Conservation (phyloP, 2,329 filamentous ascomycete species). For the Nemania serpens region DNA sequence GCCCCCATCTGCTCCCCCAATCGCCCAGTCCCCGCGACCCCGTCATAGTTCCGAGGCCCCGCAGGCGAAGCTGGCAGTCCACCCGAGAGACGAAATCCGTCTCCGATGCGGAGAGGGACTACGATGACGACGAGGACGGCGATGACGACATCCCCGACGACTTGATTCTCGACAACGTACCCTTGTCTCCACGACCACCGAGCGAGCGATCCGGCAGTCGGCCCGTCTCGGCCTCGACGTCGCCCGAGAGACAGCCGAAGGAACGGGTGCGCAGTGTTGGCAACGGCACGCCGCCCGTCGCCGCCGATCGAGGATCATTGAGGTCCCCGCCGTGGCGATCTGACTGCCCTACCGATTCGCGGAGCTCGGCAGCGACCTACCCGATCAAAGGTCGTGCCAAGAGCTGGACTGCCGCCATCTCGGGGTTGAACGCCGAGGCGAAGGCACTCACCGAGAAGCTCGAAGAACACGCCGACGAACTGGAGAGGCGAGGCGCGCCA, state of each 20-base stretch:
- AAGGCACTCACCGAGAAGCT: constrained; percentile 77
- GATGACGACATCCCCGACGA: constrained; percentile 80
- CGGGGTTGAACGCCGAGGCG: constrained; percentile 72
- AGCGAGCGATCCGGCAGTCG: constrained; percentile 60
- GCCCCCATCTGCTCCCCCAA: constrained; percentile 47
- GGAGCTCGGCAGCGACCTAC: constrained; percentile 43
- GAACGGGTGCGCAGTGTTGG: constrained; percentile 60
- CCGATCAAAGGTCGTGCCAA: constrained; percentile 63
- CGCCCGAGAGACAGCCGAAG: constrained; percentile 57
- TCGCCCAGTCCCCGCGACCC: constrained; percentile 52
- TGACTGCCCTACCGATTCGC: constrained; percentile 46
- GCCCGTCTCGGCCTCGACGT: constrained; percentile 57
- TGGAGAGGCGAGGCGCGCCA: constrained; percentile 53
- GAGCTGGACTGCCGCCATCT: constrained; percentile 75
- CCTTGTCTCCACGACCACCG: constrained; percentile 73
- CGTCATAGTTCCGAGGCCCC: constrained; percentile 46
- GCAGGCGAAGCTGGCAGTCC: constrained; percentile 74
- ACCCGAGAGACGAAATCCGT: constrained; percentile 67
- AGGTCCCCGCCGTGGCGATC: constrained; percentile 61
- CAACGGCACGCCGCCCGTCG: constrained; percentile 66
- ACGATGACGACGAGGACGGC: constrained; percentile 74
- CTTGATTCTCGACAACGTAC: constrained; percentile 79
- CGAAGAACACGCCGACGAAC: constrained; percentile 73
- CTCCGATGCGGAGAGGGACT: constrained; percentile 75
- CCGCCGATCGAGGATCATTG: constrained; percentile 63